A percentile compares a stretch with the other conserved stretches of the same genome.
Evolutionary conservation across 2,329 filamentous ascomycete genomes (phyloP).

Genomic region (Cladophialophora yegresii): DNA sequence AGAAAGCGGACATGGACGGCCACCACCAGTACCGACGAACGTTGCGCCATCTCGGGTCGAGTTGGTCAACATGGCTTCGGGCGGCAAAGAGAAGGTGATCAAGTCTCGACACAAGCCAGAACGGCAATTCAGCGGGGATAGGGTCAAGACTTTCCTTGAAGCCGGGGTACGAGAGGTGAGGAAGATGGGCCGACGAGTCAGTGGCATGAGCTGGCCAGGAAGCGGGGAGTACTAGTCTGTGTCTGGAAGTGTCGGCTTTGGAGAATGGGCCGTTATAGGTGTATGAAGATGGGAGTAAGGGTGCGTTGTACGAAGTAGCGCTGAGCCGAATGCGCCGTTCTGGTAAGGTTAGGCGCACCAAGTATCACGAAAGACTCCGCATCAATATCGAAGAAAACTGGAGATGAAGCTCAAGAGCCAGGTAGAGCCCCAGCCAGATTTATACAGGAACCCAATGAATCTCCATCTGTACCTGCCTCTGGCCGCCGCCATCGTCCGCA

Average conservation of each 20-base stretch:
- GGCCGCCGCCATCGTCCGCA: constrained; percentile 29
- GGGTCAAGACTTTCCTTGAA: constrained; percentile 32
- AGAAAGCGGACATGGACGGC: constrained; percentile 22
- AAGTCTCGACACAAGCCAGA: constrained; percentile 23
- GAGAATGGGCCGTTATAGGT: neutral
- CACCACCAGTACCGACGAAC: neutral
- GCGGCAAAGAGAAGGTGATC: constrained; percentile 26
- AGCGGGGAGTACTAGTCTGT: constrained; percentile 27
- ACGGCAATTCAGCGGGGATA: constrained; percentile 30
- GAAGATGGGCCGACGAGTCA: constrained; percentile 32
- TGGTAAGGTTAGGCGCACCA: neutral
- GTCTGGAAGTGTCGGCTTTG: constrained; percentile 7
- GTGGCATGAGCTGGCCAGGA: constrained; percentile 27
- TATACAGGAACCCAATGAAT: constrained; percentile 33
- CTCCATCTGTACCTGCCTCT: constrained; percentile 31
- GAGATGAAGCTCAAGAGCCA: neutral
- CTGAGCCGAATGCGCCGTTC: neutral
- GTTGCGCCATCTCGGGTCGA: constrained; percentile 12
- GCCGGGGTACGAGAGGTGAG: constrained; percentile 32
- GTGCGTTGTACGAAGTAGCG: neutral
- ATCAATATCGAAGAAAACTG: neutral
- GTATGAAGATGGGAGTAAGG: neutral
- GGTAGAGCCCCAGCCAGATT: neutral
- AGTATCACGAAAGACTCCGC: neutral
- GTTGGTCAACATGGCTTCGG: constrained; percentile 20